A percentile compares a stretch with the other conserved stretches of the same genome.
Evolutionary conservation across 805 yeast species (phyloP).

Genomic region (Metschnikowia amazonensis): DNA sequence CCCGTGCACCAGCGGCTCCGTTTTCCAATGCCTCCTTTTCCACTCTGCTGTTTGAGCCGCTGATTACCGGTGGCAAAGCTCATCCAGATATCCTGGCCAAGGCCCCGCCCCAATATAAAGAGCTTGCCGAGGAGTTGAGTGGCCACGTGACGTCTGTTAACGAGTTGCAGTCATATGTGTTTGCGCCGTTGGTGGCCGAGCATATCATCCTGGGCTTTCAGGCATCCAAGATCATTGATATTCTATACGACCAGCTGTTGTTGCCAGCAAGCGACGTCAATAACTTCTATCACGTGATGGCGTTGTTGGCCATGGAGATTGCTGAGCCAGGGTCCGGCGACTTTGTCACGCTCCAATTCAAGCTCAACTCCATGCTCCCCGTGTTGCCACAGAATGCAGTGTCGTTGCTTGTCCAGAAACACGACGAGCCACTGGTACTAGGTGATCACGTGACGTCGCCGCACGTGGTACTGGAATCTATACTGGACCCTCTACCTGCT

Average conservation of each 20-base stretch:
- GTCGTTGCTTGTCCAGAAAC: constrained; percentile 7
- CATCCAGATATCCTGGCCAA: constrained; percentile 10
- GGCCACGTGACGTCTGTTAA: constrained; percentile 21
- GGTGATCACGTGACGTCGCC: not conserved
- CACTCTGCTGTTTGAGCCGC: constrained; percentile 1
- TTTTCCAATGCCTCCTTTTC: constrained; percentile 8
- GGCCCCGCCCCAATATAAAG: constrained; percentile 30
- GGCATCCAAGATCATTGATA: constrained; percentile 30
- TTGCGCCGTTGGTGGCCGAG: constrained; percentile 26
- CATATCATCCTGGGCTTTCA: constrained; percentile 29
- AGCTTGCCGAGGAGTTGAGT: constrained; percentile 17
- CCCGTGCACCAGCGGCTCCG: constrained; percentile 5
- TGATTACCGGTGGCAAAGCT: constrained; percentile 5
- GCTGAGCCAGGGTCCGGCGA: constrained; percentile 41
- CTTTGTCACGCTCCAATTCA: constrained; percentile 40
- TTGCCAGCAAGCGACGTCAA: constrained; percentile 27
- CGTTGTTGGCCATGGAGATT: constrained; percentile 41
- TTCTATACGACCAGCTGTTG: constrained; percentile 34
- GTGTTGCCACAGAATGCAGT: constrained; percentile 23
- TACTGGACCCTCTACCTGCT: constrained; percentile 2
- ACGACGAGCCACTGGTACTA: constrained; percentile 1
- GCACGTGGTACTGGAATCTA: constrained; percentile 2
- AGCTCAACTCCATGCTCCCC: constrained; percentile 31
- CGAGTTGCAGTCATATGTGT: constrained; percentile 29
- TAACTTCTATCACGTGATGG: constrained; percentile 35